phyloP scores from a whole-genome alignment of 306 rosid species.

The Fragaria ananassa region DNA sequence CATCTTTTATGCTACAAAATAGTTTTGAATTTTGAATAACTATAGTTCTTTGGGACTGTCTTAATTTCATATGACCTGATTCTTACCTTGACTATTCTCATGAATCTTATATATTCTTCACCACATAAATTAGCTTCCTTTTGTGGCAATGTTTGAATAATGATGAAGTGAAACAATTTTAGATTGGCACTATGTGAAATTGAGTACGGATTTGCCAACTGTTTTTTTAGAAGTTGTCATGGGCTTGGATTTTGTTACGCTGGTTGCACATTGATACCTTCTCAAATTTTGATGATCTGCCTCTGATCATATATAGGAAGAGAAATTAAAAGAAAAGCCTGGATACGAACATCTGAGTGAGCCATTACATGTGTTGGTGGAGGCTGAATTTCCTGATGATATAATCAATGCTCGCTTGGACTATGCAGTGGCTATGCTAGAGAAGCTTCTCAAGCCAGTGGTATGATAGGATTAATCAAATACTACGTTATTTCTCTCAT shows the following conservation, averaged over 20 bases:
- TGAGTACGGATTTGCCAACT: too few relatives aligned
- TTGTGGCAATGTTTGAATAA: neutral
- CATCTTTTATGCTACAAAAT: neutral
- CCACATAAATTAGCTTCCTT: neutral
- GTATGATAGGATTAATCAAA: neutral
- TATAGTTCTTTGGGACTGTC: too few relatives aligned
- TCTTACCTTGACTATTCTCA: neutral
- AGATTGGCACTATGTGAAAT: neutral
- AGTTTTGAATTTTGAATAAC: neutral
- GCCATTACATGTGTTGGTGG: neutral
- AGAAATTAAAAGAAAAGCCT: neutral
- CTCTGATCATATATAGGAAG: neutral
- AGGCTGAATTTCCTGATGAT: neutral
- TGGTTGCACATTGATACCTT: neutral
- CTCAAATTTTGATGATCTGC: neutral
- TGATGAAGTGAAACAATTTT: neutral
- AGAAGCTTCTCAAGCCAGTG: neutral
- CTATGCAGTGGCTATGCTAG: neutral
- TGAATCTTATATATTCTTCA: neutral
- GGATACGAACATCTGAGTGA: neutral
- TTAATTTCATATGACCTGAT: neutral
- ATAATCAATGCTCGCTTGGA: neutral
- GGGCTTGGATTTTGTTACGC: neutral
- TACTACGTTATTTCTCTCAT: neutral
- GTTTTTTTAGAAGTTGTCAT: too few relatives aligned